Evolutionary conservation across 768 basidiomycete genomes (phyloP), one percentile per base, ranked within the genome.

Genomic region (Lentinula sp.): DNA sequence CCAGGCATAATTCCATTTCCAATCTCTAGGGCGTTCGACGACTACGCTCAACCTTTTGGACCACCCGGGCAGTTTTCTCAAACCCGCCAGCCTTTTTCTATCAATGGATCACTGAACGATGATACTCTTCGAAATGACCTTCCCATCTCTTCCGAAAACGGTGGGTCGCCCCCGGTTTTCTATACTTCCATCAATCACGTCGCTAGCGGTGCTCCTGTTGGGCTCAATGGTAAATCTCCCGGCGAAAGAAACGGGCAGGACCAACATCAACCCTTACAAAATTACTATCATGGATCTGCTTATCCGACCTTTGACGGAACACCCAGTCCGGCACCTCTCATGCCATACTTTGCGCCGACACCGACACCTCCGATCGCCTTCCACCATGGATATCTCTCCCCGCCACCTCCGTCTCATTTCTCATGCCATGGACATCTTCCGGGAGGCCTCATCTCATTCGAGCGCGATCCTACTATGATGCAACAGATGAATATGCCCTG

Each of bases 21-120:
- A 48, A 62, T 50, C 34, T 59, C 49, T 52, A 61, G 48, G 31
- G n/a, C 59, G 23, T 62, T 61, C 32, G 61, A 63, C 23, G 42
- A 59, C 11, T 53, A 48, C 28, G 13, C 16, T 43, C 51, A 43
- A 56, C 63, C 37, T 32, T 65, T 50, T 56, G 46, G n/a, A 59
- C 50, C 51, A 3, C 66, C 77, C 0, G 76, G 75, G 13, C 65
- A 73, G 43, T 63, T 68, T 16, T 75, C 77, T 5, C 72, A 73
- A n/a, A 74, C 71, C 5, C 71, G 73, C 18, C 73, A 74, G 37
- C 70, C 71, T 34, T 74, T 75, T 52, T 58, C 67, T 48, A 66
- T 67, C 63, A 23, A 48, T 28, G 46, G 46, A 21, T 59, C 68
- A 16, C 66, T 67, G 31, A 10, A 32, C 32, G 49, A 60, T 43